Percentiles rank a stretch among this genome's conserved stretches.
These are phyloP conservation scores for Cyberlindnera bimundalis DNA, from an alignment of 805 yeast species.

Conservation along the genomic window DNA sequence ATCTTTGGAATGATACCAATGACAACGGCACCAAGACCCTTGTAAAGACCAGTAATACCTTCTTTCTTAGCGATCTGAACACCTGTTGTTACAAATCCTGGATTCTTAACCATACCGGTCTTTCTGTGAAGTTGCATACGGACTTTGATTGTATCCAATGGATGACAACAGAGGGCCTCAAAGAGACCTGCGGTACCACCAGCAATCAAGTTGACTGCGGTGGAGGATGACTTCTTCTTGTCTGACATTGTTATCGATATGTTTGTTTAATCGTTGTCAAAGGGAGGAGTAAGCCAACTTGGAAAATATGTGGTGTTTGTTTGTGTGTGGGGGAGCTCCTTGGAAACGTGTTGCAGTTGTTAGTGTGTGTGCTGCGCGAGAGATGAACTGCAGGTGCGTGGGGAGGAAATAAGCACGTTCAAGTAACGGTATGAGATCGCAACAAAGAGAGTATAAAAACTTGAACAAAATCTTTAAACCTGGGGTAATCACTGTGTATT, in stretches of 20 bases:
- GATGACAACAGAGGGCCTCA: slow-evolving; percentile 97
- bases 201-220: slow-evolving; percentile 71
- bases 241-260: slow-evolving; percentile 20
- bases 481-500: too few species aligned
- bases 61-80: slow-evolving; percentile 72
- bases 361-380: too few species aligned
- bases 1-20: slow-evolving; percentile 97
- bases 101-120: slow-evolving; percentile 63
- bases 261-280: too few species aligned
- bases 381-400: too few species aligned
- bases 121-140: slow-evolving; percentile 90
- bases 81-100: slow-evolving; percentile 87
- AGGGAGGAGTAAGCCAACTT: too few species aligned
- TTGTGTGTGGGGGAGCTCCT: too few species aligned
- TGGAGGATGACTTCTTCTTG: slow-evolving; percentile 35
- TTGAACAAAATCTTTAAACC: too few species aligned
- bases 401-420: too few species aligned
- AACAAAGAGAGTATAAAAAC: too few species aligned
- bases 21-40: slow-evolving; percentile 95
- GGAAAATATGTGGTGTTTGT: too few species aligned
- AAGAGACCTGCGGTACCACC: slow-evolving; percentile 98
- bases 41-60: slow-evolving; percentile 81
- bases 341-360: too few species aligned
- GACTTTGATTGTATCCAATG: slow-evolving; percentile 96
- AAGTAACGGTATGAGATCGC: too few species aligned